Conservation (phyloP, 805 yeast species). For the Alloascoidea hylecoeti region DNA sequence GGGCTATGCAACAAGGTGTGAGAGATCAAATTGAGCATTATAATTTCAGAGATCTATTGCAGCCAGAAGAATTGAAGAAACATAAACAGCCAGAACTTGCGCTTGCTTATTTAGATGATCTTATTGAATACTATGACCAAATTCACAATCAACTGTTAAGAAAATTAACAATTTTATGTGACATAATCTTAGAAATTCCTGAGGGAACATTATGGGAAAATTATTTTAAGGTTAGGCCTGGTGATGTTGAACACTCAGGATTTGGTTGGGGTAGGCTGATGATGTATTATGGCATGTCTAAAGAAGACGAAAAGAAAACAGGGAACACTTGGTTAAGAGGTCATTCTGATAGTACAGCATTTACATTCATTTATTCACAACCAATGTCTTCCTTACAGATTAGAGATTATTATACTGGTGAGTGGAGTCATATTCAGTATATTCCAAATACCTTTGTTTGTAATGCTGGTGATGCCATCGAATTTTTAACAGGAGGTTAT, state of each 20-base stretch:
- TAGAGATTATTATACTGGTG: constrained; percentile 18
- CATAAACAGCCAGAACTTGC: constrained; percentile 26
- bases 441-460: constrained; percentile 22
- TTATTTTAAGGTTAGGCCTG: constrained; percentile 20
- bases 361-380: constrained; percentile 25
- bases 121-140: constrained; percentile 22
- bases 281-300: constrained; percentile 20
- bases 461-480: constrained; percentile 27
- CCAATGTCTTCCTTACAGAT: constrained; percentile 25
- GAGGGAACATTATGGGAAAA: constrained; percentile 27
- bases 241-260: constrained; percentile 21
- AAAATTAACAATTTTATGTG: constrained; percentile 24
- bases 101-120: constrained; percentile 21
- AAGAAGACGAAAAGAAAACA: constrained; percentile 17
- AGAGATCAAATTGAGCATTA: constrained; percentile 30
- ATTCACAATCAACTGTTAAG: constrained; percentile 23
- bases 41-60: constrained; percentile 26
- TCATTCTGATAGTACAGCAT: constrained; percentile 28
- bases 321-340: constrained; percentile 30
- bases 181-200: constrained; percentile 28
- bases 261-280: constrained; percentile 25
- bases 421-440: constrained; percentile 23
- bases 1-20: constrained; percentile 29
- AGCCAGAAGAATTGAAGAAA: constrained; percentile 16
- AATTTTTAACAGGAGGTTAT: constrained; percentile 28